phyloP scores from a whole-genome alignment of 2,329 filamentous ascomycete species.

The Pseudogymnoascus sp. region DNA sequence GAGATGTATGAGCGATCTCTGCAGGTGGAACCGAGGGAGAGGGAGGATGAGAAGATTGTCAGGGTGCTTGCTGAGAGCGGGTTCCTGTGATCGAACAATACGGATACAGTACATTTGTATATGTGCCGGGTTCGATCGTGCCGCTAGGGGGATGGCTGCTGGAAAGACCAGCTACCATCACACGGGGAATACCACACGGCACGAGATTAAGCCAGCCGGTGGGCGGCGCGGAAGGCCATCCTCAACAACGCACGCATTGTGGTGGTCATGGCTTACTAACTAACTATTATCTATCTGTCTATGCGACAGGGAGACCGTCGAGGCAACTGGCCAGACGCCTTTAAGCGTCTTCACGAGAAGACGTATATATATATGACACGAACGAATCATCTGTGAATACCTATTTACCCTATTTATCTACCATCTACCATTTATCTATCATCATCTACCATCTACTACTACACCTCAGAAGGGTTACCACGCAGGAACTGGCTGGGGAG shows the following conservation, averaged over 20 bases:
- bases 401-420: neutral
- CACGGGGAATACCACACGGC: neutral
- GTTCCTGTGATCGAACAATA: neutral
- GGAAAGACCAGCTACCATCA: neutral
- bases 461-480: neutral
- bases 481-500: neutral
- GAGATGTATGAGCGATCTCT: slow-evolving; percentile 99
- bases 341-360: neutral
- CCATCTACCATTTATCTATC: neutral
- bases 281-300: neutral
- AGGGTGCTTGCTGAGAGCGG: slow-evolving; percentile 45
- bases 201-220: neutral
- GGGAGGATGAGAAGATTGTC: slow-evolving; percentile 99
- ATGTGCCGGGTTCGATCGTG: neutral
- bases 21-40: slow-evolving; percentile 84
- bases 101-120: neutral
- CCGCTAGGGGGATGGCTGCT: neutral
- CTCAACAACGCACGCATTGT: no score
- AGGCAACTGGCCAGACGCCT: neutral
- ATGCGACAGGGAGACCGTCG: neutral
- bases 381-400: neutral
- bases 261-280: neutral
- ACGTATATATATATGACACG: neutral
- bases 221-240: neutral
- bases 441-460: neutral